A percentile compares a stretch with the other conserved stretches of the same genome.
Conservation (phyloP, 2,329 filamentous ascomycete genomes). For the Phoma sp. region DNA sequence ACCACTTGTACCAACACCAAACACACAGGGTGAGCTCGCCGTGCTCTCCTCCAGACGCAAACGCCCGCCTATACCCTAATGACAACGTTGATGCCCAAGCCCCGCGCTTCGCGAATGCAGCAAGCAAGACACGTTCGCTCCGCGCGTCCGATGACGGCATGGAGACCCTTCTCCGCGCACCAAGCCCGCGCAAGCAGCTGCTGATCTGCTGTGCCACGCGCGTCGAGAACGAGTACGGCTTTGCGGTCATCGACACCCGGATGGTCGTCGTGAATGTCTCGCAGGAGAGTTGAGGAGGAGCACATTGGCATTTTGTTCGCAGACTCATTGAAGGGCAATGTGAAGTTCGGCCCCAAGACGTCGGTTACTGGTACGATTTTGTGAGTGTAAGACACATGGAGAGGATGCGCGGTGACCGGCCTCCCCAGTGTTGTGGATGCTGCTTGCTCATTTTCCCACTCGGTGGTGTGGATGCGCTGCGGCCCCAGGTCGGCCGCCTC, state of each 20-base stretch:
- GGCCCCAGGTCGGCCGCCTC: conserved; percentile 36
- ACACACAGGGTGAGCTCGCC: neutral
- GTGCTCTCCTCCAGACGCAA: neutral
- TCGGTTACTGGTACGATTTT: conserved; percentile 44
- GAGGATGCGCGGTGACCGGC: conserved; percentile 45
- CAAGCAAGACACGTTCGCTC: conserved; percentile 75
- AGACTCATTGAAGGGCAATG: conserved; percentile 32
- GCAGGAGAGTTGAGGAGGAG: conserved; percentile 20
- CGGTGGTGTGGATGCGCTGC: conserved; percentile 32
- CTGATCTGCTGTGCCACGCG: conserved; percentile 66
- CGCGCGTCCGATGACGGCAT: conserved; percentile 72
- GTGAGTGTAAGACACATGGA: conserved; percentile 49
- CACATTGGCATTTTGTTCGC: conserved; percentile 24
- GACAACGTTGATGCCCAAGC: conserved; percentile 72
- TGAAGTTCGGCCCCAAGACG: conserved; percentile 36
- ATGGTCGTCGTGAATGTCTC: conserved; percentile 19
- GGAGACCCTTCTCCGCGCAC: conserved; percentile 76
- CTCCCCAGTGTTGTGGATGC: neutral
- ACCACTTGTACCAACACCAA: neutral
- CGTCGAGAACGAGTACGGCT: conserved; percentile 53
- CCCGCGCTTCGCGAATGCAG: conserved; percentile 76
- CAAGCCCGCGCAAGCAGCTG: conserved; percentile 75
- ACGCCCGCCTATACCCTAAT: conserved; percentile 46
- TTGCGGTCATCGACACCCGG: conserved; percentile 29
- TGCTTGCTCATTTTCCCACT: conserved; percentile 22